Conservation (phyloP, 2,329 filamentous ascomycete species). For the Monilinia fructigena region DNA sequence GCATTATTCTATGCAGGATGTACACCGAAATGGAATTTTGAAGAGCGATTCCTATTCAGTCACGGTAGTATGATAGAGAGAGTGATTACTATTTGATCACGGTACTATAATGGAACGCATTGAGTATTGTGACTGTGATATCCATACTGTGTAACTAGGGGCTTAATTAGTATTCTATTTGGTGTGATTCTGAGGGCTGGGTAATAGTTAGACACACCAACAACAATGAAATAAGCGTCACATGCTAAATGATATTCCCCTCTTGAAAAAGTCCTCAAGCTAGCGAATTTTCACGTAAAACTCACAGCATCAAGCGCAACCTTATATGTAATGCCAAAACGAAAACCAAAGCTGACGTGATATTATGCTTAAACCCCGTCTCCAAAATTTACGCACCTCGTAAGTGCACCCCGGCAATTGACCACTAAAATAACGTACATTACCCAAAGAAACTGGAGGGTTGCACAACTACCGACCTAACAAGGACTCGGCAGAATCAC, state of each 20-base stretch:
- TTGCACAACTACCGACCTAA: conserved; percentile 2
- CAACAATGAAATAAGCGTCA: too few relatives aligned
- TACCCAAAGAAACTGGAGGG: background rate
- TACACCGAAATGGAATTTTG: background rate
- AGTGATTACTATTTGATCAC: background rate
- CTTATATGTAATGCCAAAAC: background rate
- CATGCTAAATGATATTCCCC: too few relatives aligned
- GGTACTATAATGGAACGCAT: too few relatives aligned
- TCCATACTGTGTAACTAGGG: background rate
- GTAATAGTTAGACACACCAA: background rate
- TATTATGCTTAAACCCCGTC: background rate
- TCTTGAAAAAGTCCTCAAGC: too few relatives aligned
- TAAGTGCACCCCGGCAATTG: background rate
- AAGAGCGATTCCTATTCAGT: background rate
- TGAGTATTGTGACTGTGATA: background rate
- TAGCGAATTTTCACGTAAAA: background rate
- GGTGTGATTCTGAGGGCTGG: background rate
- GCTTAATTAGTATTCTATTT: background rate
- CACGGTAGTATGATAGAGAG: background rate
- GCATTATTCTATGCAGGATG: background rate
- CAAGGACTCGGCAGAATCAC: background rate
- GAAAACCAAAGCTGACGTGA: background rate
- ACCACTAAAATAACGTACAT: background rate
- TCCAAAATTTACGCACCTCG: background rate
- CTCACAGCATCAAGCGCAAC: too few relatives aligned